A percentile compares a stretch with the other conserved stretches of the same genome.
phyloP scores from a whole-genome alignment of 495 filamentous ascomycete species.

The Podospora tetraspora region DNA sequence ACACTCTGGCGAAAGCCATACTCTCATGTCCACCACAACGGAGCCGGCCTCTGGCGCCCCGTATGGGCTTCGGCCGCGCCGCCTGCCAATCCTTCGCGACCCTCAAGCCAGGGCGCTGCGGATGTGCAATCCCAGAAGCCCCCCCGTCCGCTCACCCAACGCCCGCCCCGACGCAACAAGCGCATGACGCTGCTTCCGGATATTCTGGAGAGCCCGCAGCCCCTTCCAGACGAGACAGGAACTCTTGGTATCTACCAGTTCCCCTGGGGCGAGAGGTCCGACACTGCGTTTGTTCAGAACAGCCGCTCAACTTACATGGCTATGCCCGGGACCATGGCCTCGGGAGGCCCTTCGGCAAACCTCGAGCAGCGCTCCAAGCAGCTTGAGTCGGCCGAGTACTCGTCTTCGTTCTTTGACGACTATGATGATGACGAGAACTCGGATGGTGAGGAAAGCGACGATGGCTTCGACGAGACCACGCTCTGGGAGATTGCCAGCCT shows the following conservation, averaged over 20 bases:
- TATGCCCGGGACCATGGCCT: constrained; percentile 48
- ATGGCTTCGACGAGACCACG: constrained; percentile 50
- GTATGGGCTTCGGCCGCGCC: constrained; percentile 32
- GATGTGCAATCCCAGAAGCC: constrained; percentile 24
- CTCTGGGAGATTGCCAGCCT: constrained; percentile 55
- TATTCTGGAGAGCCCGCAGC: constrained; percentile 51
- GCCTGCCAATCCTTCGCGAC: constrained; percentile 30
- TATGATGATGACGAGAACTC: constrained; percentile 41
- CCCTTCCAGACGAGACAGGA: constrained; percentile 46
- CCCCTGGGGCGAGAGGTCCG: constrained; percentile 53
- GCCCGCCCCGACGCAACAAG: constrained; percentile 46
- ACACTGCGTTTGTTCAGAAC: constrained; percentile 40
- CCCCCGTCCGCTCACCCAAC: constrained; percentile 37
- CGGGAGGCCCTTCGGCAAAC: constrained; percentile 27
- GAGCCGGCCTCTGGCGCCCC: constrained; percentile 36
- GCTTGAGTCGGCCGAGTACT: constrained; percentile 34
- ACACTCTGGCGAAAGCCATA: constrained; percentile 39
- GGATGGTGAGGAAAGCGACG: constrained; percentile 40
- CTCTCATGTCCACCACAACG: constrained; percentile 15
- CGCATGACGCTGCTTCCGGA: constrained; percentile 51
- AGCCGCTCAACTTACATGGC: constrained; percentile 29
- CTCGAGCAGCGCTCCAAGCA: constrained; percentile 33
- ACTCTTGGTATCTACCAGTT: constrained; percentile 55
- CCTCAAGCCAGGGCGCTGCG: constrained; percentile 20
- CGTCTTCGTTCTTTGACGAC: constrained; percentile 48